A percentile compares a stretch with the other conserved stretches of the same genome.
Evolutionary conservation across 345 rosid species (phyloP).

Genomic region (Salix viminalis): DNA sequence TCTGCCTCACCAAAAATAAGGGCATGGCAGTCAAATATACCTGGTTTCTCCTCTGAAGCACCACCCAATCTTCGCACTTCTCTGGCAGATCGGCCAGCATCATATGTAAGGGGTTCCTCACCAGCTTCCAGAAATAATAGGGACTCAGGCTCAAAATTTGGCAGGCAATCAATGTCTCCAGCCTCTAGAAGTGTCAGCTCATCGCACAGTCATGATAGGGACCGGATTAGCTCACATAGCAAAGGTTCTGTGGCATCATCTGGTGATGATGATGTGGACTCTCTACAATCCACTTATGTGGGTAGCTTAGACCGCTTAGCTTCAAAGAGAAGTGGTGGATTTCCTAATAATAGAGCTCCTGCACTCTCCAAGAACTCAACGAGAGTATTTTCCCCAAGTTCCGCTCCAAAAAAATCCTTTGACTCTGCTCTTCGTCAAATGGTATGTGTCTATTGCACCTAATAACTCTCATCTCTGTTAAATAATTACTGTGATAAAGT

Average conservation of each 20-base stretch:
- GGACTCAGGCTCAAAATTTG: constrained; percentile 47
- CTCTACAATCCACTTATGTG: constrained; percentile 55
- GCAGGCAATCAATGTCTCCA: constrained; percentile 95
- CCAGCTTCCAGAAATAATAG: constrained; percentile 90
- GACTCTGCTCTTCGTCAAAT: constrained; percentile 74
- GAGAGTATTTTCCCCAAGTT: constrained; percentile 53
- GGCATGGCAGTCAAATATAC: constrained; percentile 88
- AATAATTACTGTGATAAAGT: background rate
- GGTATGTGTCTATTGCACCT: constrained; percentile 43
- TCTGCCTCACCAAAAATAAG: constrained; percentile 87
- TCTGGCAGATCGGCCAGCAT: constrained; percentile 80
- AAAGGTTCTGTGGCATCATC: constrained; percentile 89
- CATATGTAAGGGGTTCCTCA: constrained; percentile 94
- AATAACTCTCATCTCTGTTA: background rate
- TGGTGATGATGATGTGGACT: constrained; percentile 82
- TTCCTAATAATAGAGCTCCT: constrained; percentile 59
- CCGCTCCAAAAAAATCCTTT: constrained; percentile 79
- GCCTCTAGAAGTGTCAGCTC: constrained; percentile 85
- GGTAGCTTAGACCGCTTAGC: constrained; percentile 48
- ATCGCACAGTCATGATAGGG: constrained; percentile 85
- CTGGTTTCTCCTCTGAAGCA: constrained; percentile 92
- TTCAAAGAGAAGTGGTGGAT: constrained; percentile 47
- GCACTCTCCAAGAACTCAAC: constrained; percentile 56
- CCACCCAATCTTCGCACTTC: constrained; percentile 99
- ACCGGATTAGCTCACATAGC: constrained; percentile 71